Percentiles rank a stretch among this genome's conserved stretches.
Conservation (phyloP, 306 rosid species). For the Medicago ruthenica region DNA sequence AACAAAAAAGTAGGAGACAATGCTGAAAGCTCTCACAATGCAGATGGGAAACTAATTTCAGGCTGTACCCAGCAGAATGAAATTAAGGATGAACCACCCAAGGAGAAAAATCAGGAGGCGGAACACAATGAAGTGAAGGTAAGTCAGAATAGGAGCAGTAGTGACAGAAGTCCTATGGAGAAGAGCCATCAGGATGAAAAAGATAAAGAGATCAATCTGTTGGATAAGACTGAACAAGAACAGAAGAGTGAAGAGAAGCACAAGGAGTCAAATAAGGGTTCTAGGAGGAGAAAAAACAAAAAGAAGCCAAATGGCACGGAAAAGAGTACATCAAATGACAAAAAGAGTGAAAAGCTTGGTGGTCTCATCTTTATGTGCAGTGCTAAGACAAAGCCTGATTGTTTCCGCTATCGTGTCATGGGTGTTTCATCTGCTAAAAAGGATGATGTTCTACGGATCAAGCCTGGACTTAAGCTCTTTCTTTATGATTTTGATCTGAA, state of each 20-base stretch:
- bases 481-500: conserved; percentile 88
- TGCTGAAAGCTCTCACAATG: conserved; percentile 26
- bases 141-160: conserved; percentile 33
- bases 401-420: conserved; percentile 75
- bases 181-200: conserved; percentile 36
- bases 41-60: conserved; percentile 8
- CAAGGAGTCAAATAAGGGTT: conserved; percentile 34
- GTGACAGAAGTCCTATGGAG: conserved; percentile 26
- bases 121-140: conserved; percentile 40
- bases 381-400: conserved; percentile 87
- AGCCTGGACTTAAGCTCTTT: conserved; percentile 77
- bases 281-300: conserved; percentile 43
- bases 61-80: neutral
- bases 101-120: conserved; percentile 44
- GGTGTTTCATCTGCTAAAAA: conserved; percentile 71
- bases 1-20: conserved; percentile 36
- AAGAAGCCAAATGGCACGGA: conserved; percentile 37
- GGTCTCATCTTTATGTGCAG: conserved; percentile 94
- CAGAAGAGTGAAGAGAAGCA: conserved; percentile 41
- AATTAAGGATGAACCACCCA: conserved; percentile 40
- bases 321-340: conserved; percentile 48
- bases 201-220: conserved; percentile 30
- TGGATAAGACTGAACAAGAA: conserved; percentile 43
- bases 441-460: conserved; percentile 64
- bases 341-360: conserved; percentile 60